Evolutionary conservation across 2,329 filamentous ascomycete genomes (phyloP).

Genomic region (Colletotrichum liaoningense): DNA sequence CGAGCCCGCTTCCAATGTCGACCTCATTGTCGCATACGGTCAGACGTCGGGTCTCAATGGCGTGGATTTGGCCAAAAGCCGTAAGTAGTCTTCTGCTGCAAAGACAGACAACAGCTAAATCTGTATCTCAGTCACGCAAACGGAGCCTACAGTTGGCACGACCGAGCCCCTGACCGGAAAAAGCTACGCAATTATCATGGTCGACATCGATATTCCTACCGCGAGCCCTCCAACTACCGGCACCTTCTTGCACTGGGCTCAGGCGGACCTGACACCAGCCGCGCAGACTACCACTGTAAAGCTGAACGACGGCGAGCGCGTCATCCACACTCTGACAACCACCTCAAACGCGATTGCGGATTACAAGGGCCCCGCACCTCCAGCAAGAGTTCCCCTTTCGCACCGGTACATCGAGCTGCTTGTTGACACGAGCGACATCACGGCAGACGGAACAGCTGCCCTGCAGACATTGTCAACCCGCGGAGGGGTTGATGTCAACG

Average conservation of each 20-base stretch:
- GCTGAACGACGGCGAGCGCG: constrained; percentile 8
- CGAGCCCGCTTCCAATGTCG: constrained; percentile 47
- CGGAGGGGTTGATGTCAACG: constrained; percentile 44
- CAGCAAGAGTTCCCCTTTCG: constrained; percentile 48
- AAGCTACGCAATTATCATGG: constrained; percentile 51
- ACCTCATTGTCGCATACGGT: constrained; percentile 53
- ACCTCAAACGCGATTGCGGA: constrained; percentile 29
- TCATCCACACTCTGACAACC: constrained; percentile 8
- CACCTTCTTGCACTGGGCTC: constrained; percentile 60
- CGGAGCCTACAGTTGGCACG: constrained; percentile 27
- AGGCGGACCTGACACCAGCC: constrained; percentile 47
- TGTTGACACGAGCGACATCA: constrained; percentile 48
- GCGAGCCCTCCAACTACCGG: constrained; percentile 46
- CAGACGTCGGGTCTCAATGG: constrained; percentile 49
- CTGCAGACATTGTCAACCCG: constrained; percentile 43
- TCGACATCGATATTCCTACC: constrained; percentile 59
- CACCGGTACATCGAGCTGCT: constrained; percentile 52
- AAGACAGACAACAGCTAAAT: background rate
- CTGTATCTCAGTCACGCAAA: background rate
- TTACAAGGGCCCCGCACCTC: constrained; percentile 51
- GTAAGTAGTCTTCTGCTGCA: constrained; percentile 40
- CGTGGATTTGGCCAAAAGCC: constrained; percentile 48
- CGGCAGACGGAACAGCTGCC: constrained; percentile 37
- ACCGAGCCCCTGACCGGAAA: constrained; percentile 23
- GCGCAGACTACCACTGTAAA: constrained; percentile 4